phyloP scores from a whole-genome alignment of 2,329 filamentous ascomycete species.

The Allantophomopsis cytisporea region DNA sequence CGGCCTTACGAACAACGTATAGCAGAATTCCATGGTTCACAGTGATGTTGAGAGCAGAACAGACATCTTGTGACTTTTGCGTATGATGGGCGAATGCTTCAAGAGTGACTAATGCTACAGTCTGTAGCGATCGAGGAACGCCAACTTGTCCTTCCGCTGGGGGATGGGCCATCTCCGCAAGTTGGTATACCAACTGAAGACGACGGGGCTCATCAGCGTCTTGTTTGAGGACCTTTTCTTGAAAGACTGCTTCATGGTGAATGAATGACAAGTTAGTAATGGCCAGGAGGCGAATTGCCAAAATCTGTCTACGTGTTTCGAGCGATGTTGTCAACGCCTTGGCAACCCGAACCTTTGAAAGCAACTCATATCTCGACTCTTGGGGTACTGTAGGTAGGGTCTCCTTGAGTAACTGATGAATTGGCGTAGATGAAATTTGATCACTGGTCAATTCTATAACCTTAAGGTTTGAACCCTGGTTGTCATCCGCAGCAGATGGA shows the following conservation, averaged over 20 bases:
- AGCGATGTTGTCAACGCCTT: constrained; percentile 58
- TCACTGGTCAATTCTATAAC: constrained; percentile 36
- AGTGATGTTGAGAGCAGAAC: constrained; percentile 83
- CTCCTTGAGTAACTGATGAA: constrained; percentile 41
- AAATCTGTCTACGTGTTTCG: constrained; percentile 57
- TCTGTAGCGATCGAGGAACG: constrained; percentile 67
- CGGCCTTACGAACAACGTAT: constrained; percentile 82
- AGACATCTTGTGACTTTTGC: constrained; percentile 69
- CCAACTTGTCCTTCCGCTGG: constrained; percentile 52
- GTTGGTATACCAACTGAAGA: constrained; percentile 81
- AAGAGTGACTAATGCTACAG: constrained; percentile 66
- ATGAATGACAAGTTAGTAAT: constrained; percentile 89
- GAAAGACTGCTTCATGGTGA: constrained; percentile 67
- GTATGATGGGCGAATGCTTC: constrained; percentile 77
- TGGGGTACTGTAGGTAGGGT: constrained; percentile 54
- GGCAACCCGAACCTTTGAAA: constrained; percentile 73
- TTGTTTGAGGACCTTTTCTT: constrained; percentile 73
- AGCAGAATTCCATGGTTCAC: constrained; percentile 93
- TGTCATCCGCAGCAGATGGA: constrained; percentile 11
- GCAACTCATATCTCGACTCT: constrained; percentile 66
- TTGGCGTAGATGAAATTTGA: constrained; percentile 33
- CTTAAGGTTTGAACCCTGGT: constrained; percentile 12
- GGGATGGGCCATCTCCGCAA: constrained; percentile 83
- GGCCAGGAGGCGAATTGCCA: constrained; percentile 72
- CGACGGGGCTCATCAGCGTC: constrained; percentile 83